Evolutionary conservation across 257 asterid species (phyloP).

Genomic region (Thymus quinquecostatus): DNA sequence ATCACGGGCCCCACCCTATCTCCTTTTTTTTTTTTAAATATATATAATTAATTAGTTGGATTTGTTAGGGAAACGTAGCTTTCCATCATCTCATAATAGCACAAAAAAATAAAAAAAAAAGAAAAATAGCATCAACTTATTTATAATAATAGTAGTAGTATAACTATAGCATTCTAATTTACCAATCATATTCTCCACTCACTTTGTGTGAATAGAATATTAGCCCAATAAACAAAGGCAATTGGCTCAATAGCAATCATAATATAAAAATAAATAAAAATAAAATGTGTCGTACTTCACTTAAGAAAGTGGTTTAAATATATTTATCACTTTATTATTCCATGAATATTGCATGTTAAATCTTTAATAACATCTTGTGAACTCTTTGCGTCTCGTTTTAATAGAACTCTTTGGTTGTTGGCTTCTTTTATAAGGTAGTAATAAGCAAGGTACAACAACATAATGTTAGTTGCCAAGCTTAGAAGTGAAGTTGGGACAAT

Average conservation of each 20-base stretch:
- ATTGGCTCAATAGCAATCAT: background rate
- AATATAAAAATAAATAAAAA: background rate
- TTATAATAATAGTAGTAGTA: background rate
- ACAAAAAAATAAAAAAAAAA: background rate
- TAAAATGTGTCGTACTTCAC: background rate
- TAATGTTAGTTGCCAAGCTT: background rate
- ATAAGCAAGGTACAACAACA: too few species aligned
- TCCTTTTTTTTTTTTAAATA: background rate
- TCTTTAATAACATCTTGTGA: too few species aligned
- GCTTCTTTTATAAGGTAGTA: too few species aligned
- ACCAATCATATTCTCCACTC: conserved; percentile 30
- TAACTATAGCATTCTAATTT: conserved; percentile 11
- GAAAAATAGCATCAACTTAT: conserved; percentile 12
- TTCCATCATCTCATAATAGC: conserved; percentile 28
- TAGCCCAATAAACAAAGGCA: background rate
- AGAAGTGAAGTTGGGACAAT: background rate
- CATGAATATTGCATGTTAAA: too few species aligned
- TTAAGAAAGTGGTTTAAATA: background rate
- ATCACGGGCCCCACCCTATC: conserved; percentile 23
- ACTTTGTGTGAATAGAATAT: conserved; percentile 17
- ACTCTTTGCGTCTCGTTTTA: too few species aligned
- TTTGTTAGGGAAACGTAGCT: conserved; percentile 40
- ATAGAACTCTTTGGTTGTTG: too few species aligned
- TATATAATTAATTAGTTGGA: background rate
- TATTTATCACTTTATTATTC: too few species aligned